These are phyloP conservation scores for Lasiosphaeria hispida DNA, from an alignment of 495 filamentous ascomycete species.

Conservation along the genomic window DNA sequence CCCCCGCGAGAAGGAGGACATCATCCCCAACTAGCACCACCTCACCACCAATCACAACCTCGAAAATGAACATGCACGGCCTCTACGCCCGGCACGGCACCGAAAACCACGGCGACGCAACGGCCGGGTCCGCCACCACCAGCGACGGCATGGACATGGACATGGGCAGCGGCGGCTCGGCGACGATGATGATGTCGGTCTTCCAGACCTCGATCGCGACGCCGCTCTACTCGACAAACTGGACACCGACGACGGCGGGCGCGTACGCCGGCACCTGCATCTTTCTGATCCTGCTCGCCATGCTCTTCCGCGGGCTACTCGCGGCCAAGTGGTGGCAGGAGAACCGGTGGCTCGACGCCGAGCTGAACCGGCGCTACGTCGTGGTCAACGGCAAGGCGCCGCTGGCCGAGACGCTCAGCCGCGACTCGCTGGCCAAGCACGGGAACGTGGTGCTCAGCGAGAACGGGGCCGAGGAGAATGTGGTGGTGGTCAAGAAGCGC, in stretches of 20 bases:
- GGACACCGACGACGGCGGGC: slow-evolving; percentile 67
- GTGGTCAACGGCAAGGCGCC: slow-evolving; percentile 63
- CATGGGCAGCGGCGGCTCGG: slow-evolving; percentile 19
- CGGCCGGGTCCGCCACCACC: not conserved
- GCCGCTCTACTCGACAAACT: slow-evolving; percentile 68
- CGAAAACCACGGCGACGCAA: not conserved
- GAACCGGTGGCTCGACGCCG: slow-evolving; percentile 55
- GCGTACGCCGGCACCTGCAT: slow-evolving; percentile 83
- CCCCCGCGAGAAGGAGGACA: not conserved
- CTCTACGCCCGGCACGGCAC: slow-evolving; percentile 11
- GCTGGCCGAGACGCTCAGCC: slow-evolving; percentile 52
- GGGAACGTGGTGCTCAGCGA: slow-evolving; percentile 60
- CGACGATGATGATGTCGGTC: slow-evolving; percentile 47
- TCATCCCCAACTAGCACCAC: not conserved
- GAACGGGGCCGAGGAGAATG: slow-evolving; percentile 72
- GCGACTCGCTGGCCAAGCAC: slow-evolving; percentile 53
- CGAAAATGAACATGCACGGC: slow-evolving; percentile 12
- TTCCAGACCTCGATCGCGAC: slow-evolving; percentile 68
- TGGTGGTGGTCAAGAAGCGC: slow-evolving; percentile 61
- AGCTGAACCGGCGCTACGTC: slow-evolving; percentile 71
- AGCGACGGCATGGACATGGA: slow-evolving; percentile 4
- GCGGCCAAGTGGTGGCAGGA: slow-evolving; percentile 61
- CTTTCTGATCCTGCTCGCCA: slow-evolving; percentile 73
- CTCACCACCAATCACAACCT: not conserved
- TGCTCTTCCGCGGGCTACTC: slow-evolving; percentile 63